Evolutionary conservation across 2,329 filamentous ascomycete species (phyloP), one percentile per base, ranked within the genome.

Genomic region (Pseudogymnoascus sp.): DNA sequence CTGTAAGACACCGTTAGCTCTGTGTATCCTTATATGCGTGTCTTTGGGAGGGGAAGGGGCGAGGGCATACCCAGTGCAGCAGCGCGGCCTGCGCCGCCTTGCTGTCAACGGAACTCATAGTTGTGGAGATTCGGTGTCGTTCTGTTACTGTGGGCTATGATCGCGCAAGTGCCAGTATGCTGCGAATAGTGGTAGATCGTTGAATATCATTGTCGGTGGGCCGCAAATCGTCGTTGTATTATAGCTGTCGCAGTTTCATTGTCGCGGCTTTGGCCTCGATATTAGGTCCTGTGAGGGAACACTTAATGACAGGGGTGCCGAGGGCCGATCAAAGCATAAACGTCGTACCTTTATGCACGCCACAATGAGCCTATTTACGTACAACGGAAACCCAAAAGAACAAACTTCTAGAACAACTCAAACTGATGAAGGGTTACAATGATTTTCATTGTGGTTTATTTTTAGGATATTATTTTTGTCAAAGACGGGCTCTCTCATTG

Each of bases 11-110:
- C 42, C 26, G 65, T 70, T 54, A 69, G 42, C 60, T 47, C 66
- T 72, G 31, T 54, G 67, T 64, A 21, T 8, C 10, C 64, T 31
- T 26, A 39, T 6, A 59, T 42, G 5, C 26, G 29, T 29, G 29
- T 39, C 10, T 14, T 31, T 61, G 31, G 34, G 62, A 66, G 62
- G 57, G 62, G 61, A 57, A 66, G 36, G 36, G 51, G 39, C 63
- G 65, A 64, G 66, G 39, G 72, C 75, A 68, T 71, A 84, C 81
- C 76, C 83, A 84, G 74, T 80, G 80, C 61, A 86, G 72, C 42
- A 86, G 79, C 73, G 83, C 83, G 67, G 73, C 75, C 76, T 83
- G 81, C 73, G 79, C 79, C 68, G 78, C 77, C 69, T 57, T 57
- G 47, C 74, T 73, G 61, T 72, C 70, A 66, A 72, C 77, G 67